These are phyloP conservation scores for Aureobasidium sp. DNA, from an alignment of 2,329 filamentous ascomycete genomes.

Conservation along the genomic window DNA sequence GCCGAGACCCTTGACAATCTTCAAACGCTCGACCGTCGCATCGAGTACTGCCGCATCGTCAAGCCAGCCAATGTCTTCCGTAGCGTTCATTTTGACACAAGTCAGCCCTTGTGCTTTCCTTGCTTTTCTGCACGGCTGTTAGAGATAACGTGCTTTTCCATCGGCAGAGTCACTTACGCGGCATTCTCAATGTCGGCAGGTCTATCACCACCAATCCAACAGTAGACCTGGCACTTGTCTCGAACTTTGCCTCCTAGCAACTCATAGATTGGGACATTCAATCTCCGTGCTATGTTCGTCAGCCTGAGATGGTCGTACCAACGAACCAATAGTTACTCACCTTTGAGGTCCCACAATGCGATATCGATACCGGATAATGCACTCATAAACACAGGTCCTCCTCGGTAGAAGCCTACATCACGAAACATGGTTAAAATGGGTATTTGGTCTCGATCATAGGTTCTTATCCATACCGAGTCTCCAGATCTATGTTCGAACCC, in stretches of 20 bases:
- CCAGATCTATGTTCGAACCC: constrained; percentile 38
- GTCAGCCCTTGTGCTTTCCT: constrained; percentile 55
- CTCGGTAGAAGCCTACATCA: constrained; percentile 57
- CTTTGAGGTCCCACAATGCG: constrained; percentile 69
- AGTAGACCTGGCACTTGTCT: constrained; percentile 61
- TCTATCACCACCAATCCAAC: constrained; percentile 69
- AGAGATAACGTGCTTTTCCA: not conserved
- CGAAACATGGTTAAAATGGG: not conserved
- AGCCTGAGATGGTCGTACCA: not conserved
- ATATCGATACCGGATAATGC: constrained; percentile 71
- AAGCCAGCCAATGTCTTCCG: constrained; percentile 66
- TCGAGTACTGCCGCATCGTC: constrained; percentile 60
- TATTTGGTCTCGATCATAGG: not conserved
- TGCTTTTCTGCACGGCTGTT: constrained; percentile 28
- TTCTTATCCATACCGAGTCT: constrained; percentile 37
- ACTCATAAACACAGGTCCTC: constrained; percentile 72
- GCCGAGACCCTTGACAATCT: constrained; percentile 58
- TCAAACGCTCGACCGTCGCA: constrained; percentile 56
- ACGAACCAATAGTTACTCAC: not conserved
- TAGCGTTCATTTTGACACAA: constrained; percentile 71
- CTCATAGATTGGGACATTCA: constrained; percentile 62
- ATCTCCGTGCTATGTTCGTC: constrained; percentile 37
- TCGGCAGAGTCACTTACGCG: constrained; percentile 23
- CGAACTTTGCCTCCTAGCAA: constrained; percentile 67
- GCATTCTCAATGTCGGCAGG: constrained; percentile 53